Percentiles rank a stretch among this genome's conserved stretches.
These are phyloP conservation scores for Rhamnella rubrinervis DNA, from an alignment of 331 rosid genomes.

Conservation along the genomic window DNA sequence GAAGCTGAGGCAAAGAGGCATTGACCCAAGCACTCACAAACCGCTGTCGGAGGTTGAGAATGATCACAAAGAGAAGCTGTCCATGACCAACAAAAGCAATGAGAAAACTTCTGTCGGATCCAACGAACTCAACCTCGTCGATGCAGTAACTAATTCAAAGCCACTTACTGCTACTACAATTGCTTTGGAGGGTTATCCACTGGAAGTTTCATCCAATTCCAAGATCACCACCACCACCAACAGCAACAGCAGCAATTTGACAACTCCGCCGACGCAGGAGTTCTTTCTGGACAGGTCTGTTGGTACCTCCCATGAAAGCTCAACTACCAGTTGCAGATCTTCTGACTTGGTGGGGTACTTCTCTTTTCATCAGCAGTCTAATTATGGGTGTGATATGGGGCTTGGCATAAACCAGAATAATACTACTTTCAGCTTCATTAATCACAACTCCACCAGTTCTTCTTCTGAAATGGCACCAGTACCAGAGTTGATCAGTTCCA, in stretches of 20 bases:
- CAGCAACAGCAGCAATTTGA: constrained; percentile 24
- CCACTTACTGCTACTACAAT: constrained; percentile 1
- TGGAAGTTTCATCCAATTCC: constrained; percentile 45
- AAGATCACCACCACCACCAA: constrained; percentile 17
- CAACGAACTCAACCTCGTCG: constrained; percentile 33
- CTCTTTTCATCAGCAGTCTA: constrained; percentile 45
- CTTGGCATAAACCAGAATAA: constrained; percentile 32
- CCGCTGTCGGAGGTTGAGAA: constrained; percentile 52
- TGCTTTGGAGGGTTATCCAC: constrained; percentile 33
- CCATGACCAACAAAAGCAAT: constrained; percentile 35
- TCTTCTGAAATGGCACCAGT: constrained; percentile 42
- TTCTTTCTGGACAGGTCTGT: constrained; percentile 47
- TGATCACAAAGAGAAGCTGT: constrained; percentile 27
- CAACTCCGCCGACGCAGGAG: constrained; percentile 45
- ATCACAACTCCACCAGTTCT: constrained; percentile 42
- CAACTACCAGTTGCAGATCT: constrained; percentile 49
- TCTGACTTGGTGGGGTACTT: constrained; percentile 54
- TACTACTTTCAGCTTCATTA: constrained; percentile 43
- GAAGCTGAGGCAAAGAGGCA: constrained; percentile 85
- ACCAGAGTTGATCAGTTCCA: constrained; percentile 39
- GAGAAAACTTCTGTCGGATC: constrained; percentile 57
- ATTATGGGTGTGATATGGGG: constrained; percentile 45
- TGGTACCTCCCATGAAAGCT: constrained; percentile 32
- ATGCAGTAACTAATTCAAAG: constrained; percentile 35
- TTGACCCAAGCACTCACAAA: constrained; percentile 92